Conservation (phyloP, 2,329 filamentous ascomycete genomes). For the Sporothrix sp. region DNA sequence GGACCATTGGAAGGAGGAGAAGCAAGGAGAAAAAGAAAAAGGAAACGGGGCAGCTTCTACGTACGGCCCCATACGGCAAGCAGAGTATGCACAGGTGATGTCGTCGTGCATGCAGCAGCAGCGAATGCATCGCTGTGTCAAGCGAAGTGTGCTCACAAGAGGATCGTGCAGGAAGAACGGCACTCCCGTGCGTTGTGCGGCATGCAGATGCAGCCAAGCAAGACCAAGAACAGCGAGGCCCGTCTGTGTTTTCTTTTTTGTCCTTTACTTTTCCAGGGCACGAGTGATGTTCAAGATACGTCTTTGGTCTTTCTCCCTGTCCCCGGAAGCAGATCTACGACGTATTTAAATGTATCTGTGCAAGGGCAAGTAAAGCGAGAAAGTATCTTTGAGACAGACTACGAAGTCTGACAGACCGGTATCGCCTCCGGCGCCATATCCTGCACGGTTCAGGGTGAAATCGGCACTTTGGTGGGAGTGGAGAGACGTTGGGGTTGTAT, state of each 20-base stretch:
- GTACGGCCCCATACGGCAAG: not conserved
- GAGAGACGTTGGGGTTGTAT: not conserved
- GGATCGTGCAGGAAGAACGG: not conserved
- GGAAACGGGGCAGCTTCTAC: not conserved
- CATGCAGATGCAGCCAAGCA: not conserved
- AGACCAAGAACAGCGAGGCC: not conserved
- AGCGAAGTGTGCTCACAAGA: not conserved
- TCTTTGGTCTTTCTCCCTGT: no score
- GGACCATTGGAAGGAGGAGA: no score
- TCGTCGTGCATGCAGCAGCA: not conserved
- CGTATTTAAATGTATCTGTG: no score
- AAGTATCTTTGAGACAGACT: no score
- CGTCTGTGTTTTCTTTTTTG: not conserved
- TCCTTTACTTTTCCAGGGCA: not conserved
- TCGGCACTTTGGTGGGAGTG: slow-evolving; percentile 1
- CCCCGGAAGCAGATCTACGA: no score
- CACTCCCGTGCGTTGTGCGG: not conserved
- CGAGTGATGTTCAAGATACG: no score
- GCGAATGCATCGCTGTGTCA: not conserved
- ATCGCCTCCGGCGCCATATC: no score
- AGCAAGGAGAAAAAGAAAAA: no score
- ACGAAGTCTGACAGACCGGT: no score
- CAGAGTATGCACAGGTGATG: not conserved
- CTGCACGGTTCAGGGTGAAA: slow-evolving; percentile 23
- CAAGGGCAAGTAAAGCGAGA: no score